Evolutionary conservation across 2,329 filamentous ascomycete genomes (phyloP), one percentile per base, ranked within the genome.

Genomic region (Verticillium nubilum): DNA sequence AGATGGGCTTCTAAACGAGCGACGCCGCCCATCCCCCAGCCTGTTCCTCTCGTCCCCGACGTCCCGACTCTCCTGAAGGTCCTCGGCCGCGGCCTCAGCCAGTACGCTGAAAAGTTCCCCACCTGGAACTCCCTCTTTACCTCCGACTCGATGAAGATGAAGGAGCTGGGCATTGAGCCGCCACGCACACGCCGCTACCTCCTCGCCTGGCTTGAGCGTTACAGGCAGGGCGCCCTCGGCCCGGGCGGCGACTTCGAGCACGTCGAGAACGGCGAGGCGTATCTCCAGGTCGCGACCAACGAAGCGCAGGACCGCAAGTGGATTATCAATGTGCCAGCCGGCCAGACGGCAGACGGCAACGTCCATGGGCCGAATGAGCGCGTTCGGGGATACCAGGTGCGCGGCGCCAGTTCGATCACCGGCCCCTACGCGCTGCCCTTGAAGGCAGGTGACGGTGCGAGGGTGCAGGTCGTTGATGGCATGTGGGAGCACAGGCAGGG

Each of bases 401-500:
- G 85, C 61, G 86, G 87, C 3, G 86, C 85, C 1, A 83, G 82
- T 67, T 86, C 82, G 29, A 92, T 98, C 65, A 81, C 81, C 25
- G 94, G 94, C 0, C 90, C 90, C 2, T 89, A 87, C 67, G 84
- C 92, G 5, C 79, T 88, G 70, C 85, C 86, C 4, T 70, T 93
- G 28, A 87, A 89, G 73, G 84, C 84, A 1, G 82, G 85, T 1
- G 76, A 78, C 47, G 86, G 85, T 9, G 90, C 88, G 12, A 79
- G 81, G 57, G 81, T 98, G 66, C 80, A 81, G 63, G 82, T 91
- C 25, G 86, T 87, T 59, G 93, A 97, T 73, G 92, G 94, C 10
- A 89, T 98, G 80, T 98, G 94, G 95, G 94, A 98, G 79, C 82
- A 92, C 68, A 88, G 84, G 72, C 84, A 88, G 68, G 94, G 95